These are phyloP conservation scores for Calophaca sinica DNA, from an alignment of 306 rosid species.

Conservation along the genomic window DNA sequence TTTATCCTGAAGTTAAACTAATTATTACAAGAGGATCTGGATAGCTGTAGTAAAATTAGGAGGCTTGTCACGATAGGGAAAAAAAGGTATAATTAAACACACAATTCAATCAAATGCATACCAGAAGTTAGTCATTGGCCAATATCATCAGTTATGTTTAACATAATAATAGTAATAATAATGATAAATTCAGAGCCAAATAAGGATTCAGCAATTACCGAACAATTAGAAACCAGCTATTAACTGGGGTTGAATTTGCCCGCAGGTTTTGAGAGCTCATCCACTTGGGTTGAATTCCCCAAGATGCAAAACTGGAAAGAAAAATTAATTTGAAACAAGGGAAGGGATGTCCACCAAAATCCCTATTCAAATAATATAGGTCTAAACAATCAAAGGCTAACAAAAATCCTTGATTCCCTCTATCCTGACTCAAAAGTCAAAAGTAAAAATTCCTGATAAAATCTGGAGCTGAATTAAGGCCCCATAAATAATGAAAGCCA, in stretches of 20 bases:
- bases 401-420: neutral
- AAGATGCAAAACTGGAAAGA: neutral
- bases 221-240: conserved; percentile 1
- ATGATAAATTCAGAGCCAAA: neutral
- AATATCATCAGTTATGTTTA: neutral
- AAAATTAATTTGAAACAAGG: neutral
- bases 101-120: neutral
- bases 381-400: neutral
- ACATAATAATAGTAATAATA: neutral
- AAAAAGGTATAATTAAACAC: no score
- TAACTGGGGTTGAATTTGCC: neutral
- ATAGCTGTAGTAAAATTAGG: no score
- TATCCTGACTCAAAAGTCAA: neutral
- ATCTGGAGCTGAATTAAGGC: neutral
- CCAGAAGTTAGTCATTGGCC: neutral
- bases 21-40: no score
- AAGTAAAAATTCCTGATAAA: neutral
- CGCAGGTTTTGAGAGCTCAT: neutral
- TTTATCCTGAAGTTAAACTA: no score
- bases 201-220: neutral
- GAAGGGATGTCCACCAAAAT: neutral
- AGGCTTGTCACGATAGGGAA: no score
- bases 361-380: neutral
- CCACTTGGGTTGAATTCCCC: conserved; percentile 1
- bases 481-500: no score